A percentile compares a stretch with the other conserved stretches of the same genome.
Conservation (phyloP, 257 asterid species). For the Ballota nigra region DNA sequence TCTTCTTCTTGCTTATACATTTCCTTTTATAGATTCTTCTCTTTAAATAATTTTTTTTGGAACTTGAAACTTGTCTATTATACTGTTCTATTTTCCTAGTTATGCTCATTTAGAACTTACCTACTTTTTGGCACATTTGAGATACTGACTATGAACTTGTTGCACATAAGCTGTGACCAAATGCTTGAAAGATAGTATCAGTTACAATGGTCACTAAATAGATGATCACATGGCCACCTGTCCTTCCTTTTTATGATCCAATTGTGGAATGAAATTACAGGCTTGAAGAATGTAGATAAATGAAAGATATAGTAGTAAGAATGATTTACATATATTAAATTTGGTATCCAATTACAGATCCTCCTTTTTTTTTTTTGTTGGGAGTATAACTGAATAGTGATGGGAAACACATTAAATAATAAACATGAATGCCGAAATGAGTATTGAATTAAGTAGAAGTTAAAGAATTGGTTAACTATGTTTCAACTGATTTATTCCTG, state of each 20-base stretch:
- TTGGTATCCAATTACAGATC: not conserved
- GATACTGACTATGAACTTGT: not conserved
- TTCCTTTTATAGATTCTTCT: not conserved
- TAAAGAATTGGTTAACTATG: not conserved
- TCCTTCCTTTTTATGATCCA: not conserved
- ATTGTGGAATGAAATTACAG: not conserved
- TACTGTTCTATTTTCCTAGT: not conserved
- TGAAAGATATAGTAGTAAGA: not conserved
- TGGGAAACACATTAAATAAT: not conserved
- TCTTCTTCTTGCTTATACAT: slow-evolving; percentile 12
- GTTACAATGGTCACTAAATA: not conserved
- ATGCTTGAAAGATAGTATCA: not conserved
- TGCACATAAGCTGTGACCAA: slow-evolving; percentile 1
- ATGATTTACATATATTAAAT: not conserved
- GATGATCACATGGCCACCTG: not conserved
- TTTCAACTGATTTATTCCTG: not conserved
- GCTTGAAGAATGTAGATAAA: not conserved
- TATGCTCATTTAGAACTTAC: no score
- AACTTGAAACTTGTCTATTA: not conserved
- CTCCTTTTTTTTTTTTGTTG: not conserved
- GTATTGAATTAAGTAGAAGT: not conserved
- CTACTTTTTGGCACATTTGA: not conserved
- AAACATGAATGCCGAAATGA: not conserved
- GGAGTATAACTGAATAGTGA: not conserved
- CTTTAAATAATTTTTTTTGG: not conserved